Evolutionary conservation across 2,329 filamentous ascomycete genomes (phyloP).

Genomic region (Curvularia spicifera): DNA sequence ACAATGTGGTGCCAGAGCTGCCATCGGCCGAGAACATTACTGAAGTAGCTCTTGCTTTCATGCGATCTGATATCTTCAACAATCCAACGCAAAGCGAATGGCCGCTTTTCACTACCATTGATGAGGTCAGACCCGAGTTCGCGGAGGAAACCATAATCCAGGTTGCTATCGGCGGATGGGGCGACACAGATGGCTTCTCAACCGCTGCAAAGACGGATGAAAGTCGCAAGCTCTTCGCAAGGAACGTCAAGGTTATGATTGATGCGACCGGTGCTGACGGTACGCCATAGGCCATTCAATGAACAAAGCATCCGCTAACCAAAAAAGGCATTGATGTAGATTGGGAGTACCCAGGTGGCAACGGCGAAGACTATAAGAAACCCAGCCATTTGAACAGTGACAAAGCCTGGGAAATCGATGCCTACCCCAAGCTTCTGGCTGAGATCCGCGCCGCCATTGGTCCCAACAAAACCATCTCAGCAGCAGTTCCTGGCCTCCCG

Average conservation of each 20-base stretch:
- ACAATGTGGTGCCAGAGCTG: constrained; percentile 34
- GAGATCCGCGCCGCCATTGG: constrained; percentile 67
- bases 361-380: constrained; percentile 71
- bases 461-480: constrained; percentile 64
- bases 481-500: constrained; percentile 68
- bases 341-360: constrained; percentile 70
- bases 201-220: constrained; percentile 60
- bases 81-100: constrained; percentile 25
- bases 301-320: not conserved
- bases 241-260: constrained; percentile 69
- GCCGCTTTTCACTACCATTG: constrained; percentile 38
- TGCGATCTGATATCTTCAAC: constrained; percentile 40
- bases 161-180: constrained; percentile 79
- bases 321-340: constrained; percentile 62
- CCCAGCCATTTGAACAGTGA: constrained; percentile 60
- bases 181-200: constrained; percentile 69
- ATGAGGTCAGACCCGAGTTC: constrained; percentile 54
- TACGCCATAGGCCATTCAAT: constrained; percentile 47
- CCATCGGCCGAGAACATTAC: constrained; percentile 29
- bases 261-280: constrained; percentile 66
- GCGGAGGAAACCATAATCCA: constrained; percentile 35
- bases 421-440: constrained; percentile 67
- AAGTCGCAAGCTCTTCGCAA: constrained; percentile 62
- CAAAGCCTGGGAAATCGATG: constrained; percentile 66
- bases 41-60: constrained; percentile 42